Base-by-base conservation (phyloP, 2,329 filamentous ascomycete genomes). In the Cladosporium sp. region DNA sequence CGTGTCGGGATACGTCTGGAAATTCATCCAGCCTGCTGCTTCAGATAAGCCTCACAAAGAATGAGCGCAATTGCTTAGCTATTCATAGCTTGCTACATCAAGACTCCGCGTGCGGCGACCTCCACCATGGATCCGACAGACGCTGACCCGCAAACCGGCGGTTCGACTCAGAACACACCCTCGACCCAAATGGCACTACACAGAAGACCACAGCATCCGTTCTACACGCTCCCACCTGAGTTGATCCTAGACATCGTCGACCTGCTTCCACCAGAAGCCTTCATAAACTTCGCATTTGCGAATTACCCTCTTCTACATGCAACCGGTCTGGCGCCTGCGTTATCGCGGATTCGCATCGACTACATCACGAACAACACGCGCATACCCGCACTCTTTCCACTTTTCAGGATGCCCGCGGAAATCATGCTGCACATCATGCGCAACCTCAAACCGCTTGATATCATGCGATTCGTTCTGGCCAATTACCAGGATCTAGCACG, bases 231-330 rank as follows among this genome's bases (percentile, higher is more conserved):
- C 5, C 76, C 76, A 2, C 63, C 69, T 2, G 76, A 78, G 59
- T 67, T 78, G 2, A 64, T 77, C 14, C 63, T 77, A 16, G 66
- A 70, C 40, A 74, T 78, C 13, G 66, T 76, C 53, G 60, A 70
- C 14, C 66, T 67, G 16, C 64, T 77, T 4, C 61, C 66, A 19
- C 63, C 69, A 4, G 63, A 70, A 8, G 65, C 72, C 6, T 73
- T 72, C 52, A 68, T 76, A 60, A 71, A 69, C 33, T 70, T 78
- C 46, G 72, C 71, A 2, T 68, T 78, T 33, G 74, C 73, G 44
- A 68, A 72, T 40, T 77, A 76, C 56, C 70, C 71, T 4, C 63
- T 72, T 3, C 64, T 78, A 6, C 65, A 67, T 46, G 62, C 63
- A 11, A 68, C 71, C 43, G 67, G 63, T n/a, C 56, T 70, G 31